Evolutionary conservation across 2,329 filamentous ascomycete genomes (phyloP), one percentile per base, ranked within the genome.

Genomic region (Dactylellina sp.): DNA sequence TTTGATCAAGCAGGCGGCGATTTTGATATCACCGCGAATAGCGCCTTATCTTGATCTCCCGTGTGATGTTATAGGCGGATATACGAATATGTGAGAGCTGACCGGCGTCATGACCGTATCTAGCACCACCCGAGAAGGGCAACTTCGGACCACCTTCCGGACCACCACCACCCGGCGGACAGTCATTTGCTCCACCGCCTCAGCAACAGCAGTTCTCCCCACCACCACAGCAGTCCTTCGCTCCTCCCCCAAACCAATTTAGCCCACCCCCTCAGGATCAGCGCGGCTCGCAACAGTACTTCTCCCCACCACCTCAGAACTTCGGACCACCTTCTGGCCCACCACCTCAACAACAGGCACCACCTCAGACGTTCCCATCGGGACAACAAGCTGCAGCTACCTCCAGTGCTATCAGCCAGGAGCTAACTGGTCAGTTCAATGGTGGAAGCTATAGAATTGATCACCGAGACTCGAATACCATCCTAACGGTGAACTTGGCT

Each of bases 351-450:
- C 78, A 77, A 57, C 75, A 63, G n/a, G 78, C 55, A 49, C 76
- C 76, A 35, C 79, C 78, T 53, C 78, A 78, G 18, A 80, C 80
- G 32, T 79, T 80, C 5, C 68, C 53, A 5, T 61, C 78, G 78
- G 16, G 80, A 79, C 16, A 79, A 80, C 16, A 80, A 79, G 16
- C 79, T 79, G 39, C 78, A 2, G 32, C 47, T 12, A 40, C 25
- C 11, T 56, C 56, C 14, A 49, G 61, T 12, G 80, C 32, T 74
- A 79, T 70, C 75, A 79, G 62, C 77, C 80, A 88, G 28, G 95
- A 98, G 81, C 93, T 97, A 77, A 88, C 96, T 1, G 95, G 95
- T n/a, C 95, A 91, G 0, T 99, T 98, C 84, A 98, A 98, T 80
- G 95, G 95, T 14, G 95, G 95, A 11, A 94, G 91, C 79, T 99